Percentiles rank a stretch among this genome's conserved stretches.
phyloP scores from a whole-genome alignment of 345 rosid genomes.

The Bretschneidera sinensis region DNA sequence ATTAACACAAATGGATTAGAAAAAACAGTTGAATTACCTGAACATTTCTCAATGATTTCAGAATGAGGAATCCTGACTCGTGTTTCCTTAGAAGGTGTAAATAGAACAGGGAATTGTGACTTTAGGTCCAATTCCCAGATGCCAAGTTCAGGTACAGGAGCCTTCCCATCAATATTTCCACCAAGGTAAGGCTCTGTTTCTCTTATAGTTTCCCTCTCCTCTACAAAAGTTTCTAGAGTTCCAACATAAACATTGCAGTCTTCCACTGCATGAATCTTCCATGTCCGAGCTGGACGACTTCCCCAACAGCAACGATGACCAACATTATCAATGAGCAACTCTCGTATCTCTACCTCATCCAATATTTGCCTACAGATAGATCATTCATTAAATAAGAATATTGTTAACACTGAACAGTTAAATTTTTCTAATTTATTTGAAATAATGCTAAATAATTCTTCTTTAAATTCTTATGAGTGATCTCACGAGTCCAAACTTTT shows the following conservation, averaged over 20 bases:
- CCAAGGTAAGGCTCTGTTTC: constrained; percentile 64
- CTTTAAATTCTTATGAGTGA: not conserved
- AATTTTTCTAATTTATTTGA: no score
- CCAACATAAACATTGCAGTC: constrained; percentile 97
- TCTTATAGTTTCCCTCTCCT: constrained; percentile 68
- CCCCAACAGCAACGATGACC: constrained; percentile 99
- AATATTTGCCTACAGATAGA: constrained; percentile 52
- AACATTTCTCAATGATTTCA: constrained; percentile 70
- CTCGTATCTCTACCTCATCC: constrained; percentile 91
- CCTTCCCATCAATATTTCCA: constrained; percentile 49
- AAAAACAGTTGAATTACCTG: constrained; percentile 35
- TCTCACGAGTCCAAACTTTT: not conserved
- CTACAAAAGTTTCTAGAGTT: constrained; percentile 82
- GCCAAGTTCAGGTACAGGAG: constrained; percentile 49
- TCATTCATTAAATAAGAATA: constrained; percentile 10
- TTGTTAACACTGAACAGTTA: not conserved
- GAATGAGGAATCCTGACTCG: constrained; percentile 55
- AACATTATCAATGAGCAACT: constrained; percentile 87
- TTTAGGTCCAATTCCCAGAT: constrained; percentile 77
- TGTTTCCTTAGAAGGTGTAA: constrained; percentile 60
- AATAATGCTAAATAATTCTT: not conserved
- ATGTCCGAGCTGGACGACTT: constrained; percentile 92
- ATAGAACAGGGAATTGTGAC: constrained; percentile 76
- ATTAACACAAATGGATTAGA: no score
- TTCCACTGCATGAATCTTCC: constrained; percentile 83